Percentiles rank a stretch among this genome's conserved stretches.
Evolutionary conservation across 805 yeast genomes (phyloP).

Genomic region (Barnettozyma californica): DNA sequence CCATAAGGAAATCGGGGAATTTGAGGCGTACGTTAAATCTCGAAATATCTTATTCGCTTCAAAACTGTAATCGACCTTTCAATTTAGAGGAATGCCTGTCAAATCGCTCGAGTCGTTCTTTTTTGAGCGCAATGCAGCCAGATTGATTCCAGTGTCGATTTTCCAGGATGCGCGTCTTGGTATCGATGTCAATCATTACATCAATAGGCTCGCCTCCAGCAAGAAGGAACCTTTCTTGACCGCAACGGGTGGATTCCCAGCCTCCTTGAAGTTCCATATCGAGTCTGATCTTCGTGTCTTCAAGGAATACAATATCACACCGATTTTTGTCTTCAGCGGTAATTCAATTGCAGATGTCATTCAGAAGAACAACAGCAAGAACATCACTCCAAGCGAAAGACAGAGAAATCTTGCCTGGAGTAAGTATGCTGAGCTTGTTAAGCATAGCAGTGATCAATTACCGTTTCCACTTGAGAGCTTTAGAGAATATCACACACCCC

Average conservation of each 20-base stretch:
- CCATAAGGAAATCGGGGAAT: background rate
- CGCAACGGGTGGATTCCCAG: constrained; percentile 80
- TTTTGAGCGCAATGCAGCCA: constrained; percentile 60
- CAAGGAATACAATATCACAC: constrained; percentile 59
- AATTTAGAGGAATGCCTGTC: constrained; percentile 31
- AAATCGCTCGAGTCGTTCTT: constrained; percentile 62
- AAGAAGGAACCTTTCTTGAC: constrained; percentile 65
- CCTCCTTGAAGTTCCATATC: constrained; percentile 49
- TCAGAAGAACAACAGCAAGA: constrained; percentile 33
- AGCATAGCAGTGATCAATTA: constrained; percentile 20
- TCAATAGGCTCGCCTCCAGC: constrained; percentile 52
- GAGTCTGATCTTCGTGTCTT: constrained; percentile 60
- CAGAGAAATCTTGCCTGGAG: constrained; percentile 48
- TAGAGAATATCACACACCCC: constrained; percentile 43
- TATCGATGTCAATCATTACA: constrained; percentile 78
- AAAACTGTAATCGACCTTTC: background rate
- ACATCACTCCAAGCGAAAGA: constrained; percentile 25
- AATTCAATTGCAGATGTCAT: constrained; percentile 36
- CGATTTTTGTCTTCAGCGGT: constrained; percentile 77
- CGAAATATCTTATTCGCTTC: background rate
- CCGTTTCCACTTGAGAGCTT: constrained; percentile 40
- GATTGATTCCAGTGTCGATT: constrained; percentile 56
- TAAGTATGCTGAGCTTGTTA: constrained; percentile 18
- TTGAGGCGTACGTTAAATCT: too few species aligned
- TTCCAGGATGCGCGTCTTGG: constrained; percentile 68